Evolutionary conservation across 2,329 filamentous ascomycete genomes (phyloP).

Genomic region (Hortaea werneckii): DNA sequence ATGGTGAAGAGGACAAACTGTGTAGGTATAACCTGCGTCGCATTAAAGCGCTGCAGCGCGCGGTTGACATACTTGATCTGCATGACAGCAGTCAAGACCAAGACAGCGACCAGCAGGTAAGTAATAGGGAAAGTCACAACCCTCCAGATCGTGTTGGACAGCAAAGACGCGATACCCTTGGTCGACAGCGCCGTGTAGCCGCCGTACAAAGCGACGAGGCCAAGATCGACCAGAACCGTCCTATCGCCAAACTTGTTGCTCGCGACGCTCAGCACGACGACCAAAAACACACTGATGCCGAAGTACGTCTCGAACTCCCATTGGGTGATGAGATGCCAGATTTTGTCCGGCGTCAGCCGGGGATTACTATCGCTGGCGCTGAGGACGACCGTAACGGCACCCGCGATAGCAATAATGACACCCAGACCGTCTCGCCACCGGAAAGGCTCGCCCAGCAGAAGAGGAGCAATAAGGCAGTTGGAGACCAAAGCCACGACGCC

Average conservation of each 20-base stretch:
- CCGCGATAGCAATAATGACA: slow-evolving; percentile 74
- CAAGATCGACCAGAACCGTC: slow-evolving; percentile 83
- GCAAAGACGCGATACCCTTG: slow-evolving; percentile 89
- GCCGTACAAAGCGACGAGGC: slow-evolving; percentile 89
- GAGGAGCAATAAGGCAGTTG: slow-evolving; percentile 91
- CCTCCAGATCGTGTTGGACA: slow-evolving; percentile 81
- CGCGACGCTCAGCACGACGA: slow-evolving; percentile 66
- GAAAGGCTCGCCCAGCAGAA: slow-evolving; percentile 86
- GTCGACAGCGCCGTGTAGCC: slow-evolving; percentile 96
- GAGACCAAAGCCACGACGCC: slow-evolving; percentile 95
- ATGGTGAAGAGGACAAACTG: slow-evolving; percentile 97
- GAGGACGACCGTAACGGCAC: slow-evolving; percentile 84
- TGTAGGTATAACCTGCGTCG: slow-evolving; percentile 93
- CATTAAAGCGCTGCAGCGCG: slow-evolving; percentile 83
- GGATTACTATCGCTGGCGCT: slow-evolving; percentile 84
- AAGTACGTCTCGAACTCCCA: slow-evolving; percentile 89
- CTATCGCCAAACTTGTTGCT: slow-evolving; percentile 76
- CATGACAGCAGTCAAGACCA: slow-evolving; percentile 80
- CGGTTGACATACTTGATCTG: slow-evolving; percentile 96
- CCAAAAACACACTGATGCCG: slow-evolving; percentile 62
- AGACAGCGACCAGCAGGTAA: slow-evolving; percentile 69
- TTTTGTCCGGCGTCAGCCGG: slow-evolving; percentile 80
- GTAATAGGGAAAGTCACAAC: slow-evolving; percentile 87
- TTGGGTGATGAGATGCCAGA: slow-evolving; percentile 78
- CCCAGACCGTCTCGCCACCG: slow-evolving; percentile 76